Evolutionary conservation across 805 yeast species (phyloP).

Genomic region (Sugiyamaella floridensis): DNA sequence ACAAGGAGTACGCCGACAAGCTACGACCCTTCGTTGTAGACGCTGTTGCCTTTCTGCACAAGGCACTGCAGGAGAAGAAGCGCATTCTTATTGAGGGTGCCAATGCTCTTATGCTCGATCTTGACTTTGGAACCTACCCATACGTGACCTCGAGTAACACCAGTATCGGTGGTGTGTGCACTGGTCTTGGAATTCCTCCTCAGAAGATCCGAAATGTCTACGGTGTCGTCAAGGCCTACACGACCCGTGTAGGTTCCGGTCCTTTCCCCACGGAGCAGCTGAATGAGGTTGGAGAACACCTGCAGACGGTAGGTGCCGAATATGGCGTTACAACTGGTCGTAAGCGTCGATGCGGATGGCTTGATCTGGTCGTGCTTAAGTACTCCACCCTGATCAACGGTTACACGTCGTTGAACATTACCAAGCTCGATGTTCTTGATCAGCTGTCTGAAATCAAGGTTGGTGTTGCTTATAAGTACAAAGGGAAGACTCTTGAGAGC

Average conservation of each 20-base stretch:
- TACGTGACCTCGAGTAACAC: slow-evolving; percentile 93
- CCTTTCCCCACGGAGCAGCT: slow-evolving; percentile 98
- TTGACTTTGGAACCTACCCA: slow-evolving; percentile 97
- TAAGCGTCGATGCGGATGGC: slow-evolving; percentile 99
- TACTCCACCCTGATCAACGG: slow-evolving; percentile 91
- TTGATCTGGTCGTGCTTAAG: slow-evolving; percentile 88
- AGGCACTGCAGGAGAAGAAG: slow-evolving; percentile 72
- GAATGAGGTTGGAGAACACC: slow-evolving; percentile 74
- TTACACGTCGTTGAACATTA: slow-evolving; percentile 86
- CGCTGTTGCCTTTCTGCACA: slow-evolving; percentile 66
- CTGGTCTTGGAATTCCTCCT: slow-evolving; percentile 97
- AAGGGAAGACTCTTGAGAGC: slow-evolving; percentile 65
- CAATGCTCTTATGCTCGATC: slow-evolving; percentile 93
- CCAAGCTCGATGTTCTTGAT: slow-evolving; percentile 93
- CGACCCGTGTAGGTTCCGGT: slow-evolving; percentile 98
- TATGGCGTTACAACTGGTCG: slow-evolving; percentile 98
- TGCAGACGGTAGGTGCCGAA: slow-evolving; percentile 91
- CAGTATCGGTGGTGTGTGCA: slow-evolving; percentile 95
- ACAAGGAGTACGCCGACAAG: slow-evolving; percentile 63
- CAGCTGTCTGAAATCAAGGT: slow-evolving; percentile 81
- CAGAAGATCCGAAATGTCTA: slow-evolving; percentile 66
- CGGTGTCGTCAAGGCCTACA: slow-evolving; percentile 98
- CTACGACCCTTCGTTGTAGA: slow-evolving; percentile 91
- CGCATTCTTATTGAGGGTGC: slow-evolving; percentile 96
- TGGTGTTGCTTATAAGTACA: slow-evolving; percentile 73